Evolutionary conservation across 768 basidiomycete genomes (phyloP).

Genomic region (Fomitopsis serialis): DNA sequence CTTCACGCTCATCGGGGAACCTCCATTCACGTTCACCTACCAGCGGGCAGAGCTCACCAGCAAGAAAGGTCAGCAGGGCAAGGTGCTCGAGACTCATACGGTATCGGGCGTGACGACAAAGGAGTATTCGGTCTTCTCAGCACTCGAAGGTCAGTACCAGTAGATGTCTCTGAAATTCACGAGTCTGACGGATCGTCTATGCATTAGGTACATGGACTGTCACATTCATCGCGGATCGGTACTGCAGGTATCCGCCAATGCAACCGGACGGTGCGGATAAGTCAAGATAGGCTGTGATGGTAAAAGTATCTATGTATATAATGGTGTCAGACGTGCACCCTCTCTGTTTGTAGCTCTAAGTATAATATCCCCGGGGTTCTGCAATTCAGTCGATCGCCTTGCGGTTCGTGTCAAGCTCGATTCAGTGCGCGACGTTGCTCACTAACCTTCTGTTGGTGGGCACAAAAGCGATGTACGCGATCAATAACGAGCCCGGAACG

Average conservation of each 20-base stretch:
- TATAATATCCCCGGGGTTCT: not conserved
- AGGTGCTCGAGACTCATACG: constrained; percentile 88
- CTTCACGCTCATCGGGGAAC: constrained; percentile 85
- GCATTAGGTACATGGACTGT: constrained; percentile 85
- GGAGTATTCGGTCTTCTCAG: constrained; percentile 89
- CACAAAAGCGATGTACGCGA: not conserved
- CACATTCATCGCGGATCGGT: constrained; percentile 84
- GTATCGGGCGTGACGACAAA: constrained; percentile 70
- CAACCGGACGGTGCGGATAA: constrained; percentile 49
- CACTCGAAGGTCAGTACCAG: constrained; percentile 67
- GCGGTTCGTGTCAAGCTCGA: too few relatives aligned
- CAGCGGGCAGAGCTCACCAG: constrained; percentile 70
- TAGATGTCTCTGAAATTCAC: not conserved
- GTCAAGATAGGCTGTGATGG: constrained; percentile 6
- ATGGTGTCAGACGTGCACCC: too few relatives aligned
- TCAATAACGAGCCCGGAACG: not conserved
- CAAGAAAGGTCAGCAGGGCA: constrained; percentile 67
- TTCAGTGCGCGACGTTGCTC: too few relatives aligned
- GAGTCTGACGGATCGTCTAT: constrained; percentile 3
- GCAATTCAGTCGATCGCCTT: too few relatives aligned
- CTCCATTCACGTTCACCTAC: constrained; percentile 96
- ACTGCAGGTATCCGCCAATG: constrained; percentile 82
- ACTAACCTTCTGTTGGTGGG: not conserved
- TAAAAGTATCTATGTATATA: too few relatives aligned
- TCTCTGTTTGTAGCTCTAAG: not conserved